Base-by-base conservation (phyloP, 148 eudicot species). In the Camellia lanceoleosa region DNA sequence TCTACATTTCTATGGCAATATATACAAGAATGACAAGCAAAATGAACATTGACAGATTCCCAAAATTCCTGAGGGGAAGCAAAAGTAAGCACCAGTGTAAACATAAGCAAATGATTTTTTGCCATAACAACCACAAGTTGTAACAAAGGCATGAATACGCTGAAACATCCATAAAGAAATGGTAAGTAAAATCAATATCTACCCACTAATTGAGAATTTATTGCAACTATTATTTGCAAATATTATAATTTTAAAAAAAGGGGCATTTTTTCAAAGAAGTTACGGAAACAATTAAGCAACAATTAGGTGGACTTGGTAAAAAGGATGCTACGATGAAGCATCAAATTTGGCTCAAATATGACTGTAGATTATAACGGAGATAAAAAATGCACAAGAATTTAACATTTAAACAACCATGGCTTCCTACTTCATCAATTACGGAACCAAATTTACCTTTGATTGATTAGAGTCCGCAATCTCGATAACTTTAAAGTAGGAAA, bases 391-490 rank as follows among this genome's bases (percentile, higher is more conserved):
- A 78, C 12, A 16, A 49, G 16, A 10, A 68, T 41, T 5, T 41
- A 44, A 8, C 30, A 10, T 3, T 41, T n/a, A 56, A 18, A 78
- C 16, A 68, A 38, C 19, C n/a, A 46, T 55, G 55, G 14, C 42
- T 56, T 54, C 46, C 20, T 56, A 12, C 4, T 54, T 66, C 64
- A 67, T 66, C 51, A 62, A 15, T 66, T 63, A 60, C 10, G 11
- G 58, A 64, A 74, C 5, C 46, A 38, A 15, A 62, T 38, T 68
- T 88, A 94, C 98, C 98, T 94, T 79, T 93, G 97, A 80, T 91
- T 93, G 58, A 91, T 90, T 70, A 93, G 79, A 55, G 95, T 93
- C 62, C 95, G 90, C 89, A 93, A 82, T 84, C 97, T 90, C 59
- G 96, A 90, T 3, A 93, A 88, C 88, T 88, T 89, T 68, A 94